A percentile compares a stretch with the other conserved stretches of the same genome.
Conservation (phyloP, 441 rosid species). For the Francoa sonchifolia region DNA sequence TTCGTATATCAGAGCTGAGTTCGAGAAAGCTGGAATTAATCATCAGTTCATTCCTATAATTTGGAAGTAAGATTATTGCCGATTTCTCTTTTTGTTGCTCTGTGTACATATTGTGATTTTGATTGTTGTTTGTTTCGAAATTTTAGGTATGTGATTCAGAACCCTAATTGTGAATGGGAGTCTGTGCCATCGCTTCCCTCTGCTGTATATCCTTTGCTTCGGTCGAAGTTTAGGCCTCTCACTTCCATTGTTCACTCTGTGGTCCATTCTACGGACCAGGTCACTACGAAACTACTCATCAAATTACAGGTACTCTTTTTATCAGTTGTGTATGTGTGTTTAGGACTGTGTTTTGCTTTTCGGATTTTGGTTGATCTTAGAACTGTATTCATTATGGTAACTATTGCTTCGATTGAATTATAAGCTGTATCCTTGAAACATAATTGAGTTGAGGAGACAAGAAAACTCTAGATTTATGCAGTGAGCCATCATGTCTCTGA, state of each 20-base stretch:
- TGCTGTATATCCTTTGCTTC: constrained; percentile 51
- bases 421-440: no score
- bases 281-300: constrained; percentile 71
- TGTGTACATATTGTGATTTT: neutral
- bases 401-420: no score
- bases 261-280: constrained; percentile 59
- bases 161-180: constrained; percentile 66
- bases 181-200: constrained; percentile 63
- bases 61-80: constrained; percentile 41
- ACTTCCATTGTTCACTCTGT: constrained; percentile 61
- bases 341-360: neutral
- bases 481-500: no score
- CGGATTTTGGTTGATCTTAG: no score
- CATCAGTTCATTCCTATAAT: constrained; percentile 43
- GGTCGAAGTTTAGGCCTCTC: constrained; percentile 62
- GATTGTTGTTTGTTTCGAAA: neutral
- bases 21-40: constrained; percentile 48
- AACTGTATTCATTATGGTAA: no score
- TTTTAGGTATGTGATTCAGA: constrained; percentile 45
- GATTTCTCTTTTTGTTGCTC: neutral
- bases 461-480: no score
- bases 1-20: constrained; percentile 39
- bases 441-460: no score
- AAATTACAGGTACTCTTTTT: constrained; percentile 50
- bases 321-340: neutral